Conservation (phyloP, 2,329 filamentous ascomycete species). For the Xylariaceae sp. region DNA sequence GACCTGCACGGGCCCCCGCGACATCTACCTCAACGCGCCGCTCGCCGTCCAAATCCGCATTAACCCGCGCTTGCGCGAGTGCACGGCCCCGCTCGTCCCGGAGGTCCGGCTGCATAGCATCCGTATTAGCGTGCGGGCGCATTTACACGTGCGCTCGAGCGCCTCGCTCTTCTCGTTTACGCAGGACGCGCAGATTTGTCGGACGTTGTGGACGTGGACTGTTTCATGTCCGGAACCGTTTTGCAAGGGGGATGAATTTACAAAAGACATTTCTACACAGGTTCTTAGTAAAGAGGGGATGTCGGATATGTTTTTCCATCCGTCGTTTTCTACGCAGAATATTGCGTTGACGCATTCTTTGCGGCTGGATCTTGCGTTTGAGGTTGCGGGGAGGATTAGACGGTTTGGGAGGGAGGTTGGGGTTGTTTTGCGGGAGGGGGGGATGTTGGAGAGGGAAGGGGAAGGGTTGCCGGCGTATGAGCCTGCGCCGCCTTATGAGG, state of each 20-base stretch:
- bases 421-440: background rate
- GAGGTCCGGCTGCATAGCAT: slow-evolving; percentile 9
- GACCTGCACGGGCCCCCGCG: slow-evolving; percentile 7
- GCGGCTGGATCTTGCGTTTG: slow-evolving; percentile 10
- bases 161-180: background rate
- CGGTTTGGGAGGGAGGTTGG: slow-evolving; percentile 1
- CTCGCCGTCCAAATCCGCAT: slow-evolving; percentile 10
- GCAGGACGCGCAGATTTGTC: background rate
- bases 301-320: background rate
- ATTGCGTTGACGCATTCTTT: slow-evolving; percentile 4
- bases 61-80: slow-evolving; percentile 8
- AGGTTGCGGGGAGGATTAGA: slow-evolving; percentile 5
- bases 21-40: slow-evolving; percentile 12
- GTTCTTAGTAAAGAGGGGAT: background rate
- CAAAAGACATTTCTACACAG: slow-evolving; percentile 10
- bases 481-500: slow-evolving; percentile 10
- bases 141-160: slow-evolving; percentile 5
- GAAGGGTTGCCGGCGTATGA: slow-evolving; percentile 12
- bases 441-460: too few relatives aligned
- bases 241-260: slow-evolving; percentile 10
- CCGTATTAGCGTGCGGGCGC: slow-evolving; percentile 4
- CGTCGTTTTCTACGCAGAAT: slow-evolving; percentile 15
- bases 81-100: slow-evolving; percentile 15
- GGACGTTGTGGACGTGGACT: background rate
- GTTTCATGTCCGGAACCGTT: slow-evolving; percentile 8